Evolutionary conservation across 139 green algal genomes (phyloP).

Genomic region (Chlamydomonas sp.): DNA sequence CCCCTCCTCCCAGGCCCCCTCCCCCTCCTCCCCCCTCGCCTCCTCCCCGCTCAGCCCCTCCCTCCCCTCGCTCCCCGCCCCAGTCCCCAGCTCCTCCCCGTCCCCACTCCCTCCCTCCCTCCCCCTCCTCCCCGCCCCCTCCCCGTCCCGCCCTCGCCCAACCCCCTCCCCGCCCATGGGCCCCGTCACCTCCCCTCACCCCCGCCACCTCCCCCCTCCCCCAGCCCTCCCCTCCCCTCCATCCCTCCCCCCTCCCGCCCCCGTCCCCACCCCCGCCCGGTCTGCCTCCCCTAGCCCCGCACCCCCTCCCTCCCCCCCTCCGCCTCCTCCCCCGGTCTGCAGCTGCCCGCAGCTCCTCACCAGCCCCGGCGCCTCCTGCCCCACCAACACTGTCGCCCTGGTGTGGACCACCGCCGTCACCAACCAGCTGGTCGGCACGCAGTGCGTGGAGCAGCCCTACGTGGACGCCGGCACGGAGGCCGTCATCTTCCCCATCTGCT

Average conservation of each 20-base stretch:
- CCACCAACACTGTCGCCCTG: background rate
- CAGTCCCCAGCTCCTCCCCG: background rate
- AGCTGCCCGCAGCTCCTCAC: background rate
- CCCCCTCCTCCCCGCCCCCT: background rate
- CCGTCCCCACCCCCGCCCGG: background rate
- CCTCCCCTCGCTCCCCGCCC: too few species aligned
- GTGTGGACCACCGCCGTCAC: background rate
- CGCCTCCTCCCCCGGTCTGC: background rate
- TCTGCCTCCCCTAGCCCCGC: background rate
- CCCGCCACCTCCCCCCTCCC: too few species aligned
- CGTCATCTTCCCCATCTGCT: conserved; percentile 21
- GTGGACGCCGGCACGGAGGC: background rate
- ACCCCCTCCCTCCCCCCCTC: background rate
- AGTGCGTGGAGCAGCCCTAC: conserved; percentile 9
- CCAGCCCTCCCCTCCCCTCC: too few species aligned
- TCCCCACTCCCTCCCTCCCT: background rate
- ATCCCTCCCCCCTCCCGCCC: too few species aligned
- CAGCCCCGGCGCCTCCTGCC: background rate
- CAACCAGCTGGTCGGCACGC: background rate
- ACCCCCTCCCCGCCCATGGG: too few species aligned
- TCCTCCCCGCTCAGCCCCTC: too few species aligned
- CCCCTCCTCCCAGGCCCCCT: too few species aligned
- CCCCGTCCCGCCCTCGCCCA: too few species aligned
- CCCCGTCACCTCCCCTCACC: too few species aligned
- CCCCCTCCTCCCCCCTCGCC: background rate